Evolutionary conservation across 805 yeast species (phyloP).

Genomic region (Ogataea methylovora): DNA sequence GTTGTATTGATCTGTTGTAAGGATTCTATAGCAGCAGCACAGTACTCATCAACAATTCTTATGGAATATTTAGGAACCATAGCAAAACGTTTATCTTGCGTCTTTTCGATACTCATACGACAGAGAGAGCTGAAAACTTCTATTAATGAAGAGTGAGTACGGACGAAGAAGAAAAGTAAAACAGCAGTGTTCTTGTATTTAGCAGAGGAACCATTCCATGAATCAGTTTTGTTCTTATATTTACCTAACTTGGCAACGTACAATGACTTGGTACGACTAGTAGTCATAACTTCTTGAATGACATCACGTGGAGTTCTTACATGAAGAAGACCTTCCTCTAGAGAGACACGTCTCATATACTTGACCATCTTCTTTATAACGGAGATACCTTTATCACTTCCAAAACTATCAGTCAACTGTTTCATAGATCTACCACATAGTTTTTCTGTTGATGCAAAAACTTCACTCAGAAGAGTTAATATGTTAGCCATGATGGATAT

Average conservation of each 20-base stretch:
- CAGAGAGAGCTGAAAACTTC: too few relatives aligned
- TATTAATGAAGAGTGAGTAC: conserved; percentile 37
- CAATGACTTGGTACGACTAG: conserved; percentile 28
- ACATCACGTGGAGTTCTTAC: conserved; percentile 38
- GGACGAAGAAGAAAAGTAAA: conserved; percentile 41
- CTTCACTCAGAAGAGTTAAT: conserved; percentile 46
- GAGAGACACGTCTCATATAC: conserved; percentile 41
- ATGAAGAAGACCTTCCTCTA: conserved; percentile 53
- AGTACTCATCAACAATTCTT: conserved; percentile 17
- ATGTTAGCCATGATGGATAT: conserved; percentile 35
- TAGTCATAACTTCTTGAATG: conserved; percentile 31
- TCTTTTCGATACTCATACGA: conserved; percentile 28
- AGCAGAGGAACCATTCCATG: conserved; percentile 41
- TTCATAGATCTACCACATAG: too few relatives aligned
- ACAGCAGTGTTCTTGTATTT: conserved; percentile 58
- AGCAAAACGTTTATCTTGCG: conserved; percentile 32
- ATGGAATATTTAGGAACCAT: too few relatives aligned
- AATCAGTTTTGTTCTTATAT: conserved; percentile 28
- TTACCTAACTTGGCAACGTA: conserved; percentile 36
- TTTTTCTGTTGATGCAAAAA: conserved; percentile 35
- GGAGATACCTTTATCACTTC: too few relatives aligned
- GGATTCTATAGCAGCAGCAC: conserved; percentile 11
- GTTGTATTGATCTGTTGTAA: conserved; percentile 11
- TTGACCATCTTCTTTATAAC: conserved; percentile 32
- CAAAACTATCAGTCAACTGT: too few relatives aligned